Evolutionary conservation across 2,329 filamentous ascomycete species (phyloP).

Genomic region (Magnaporthiopsis rhizophila): DNA sequence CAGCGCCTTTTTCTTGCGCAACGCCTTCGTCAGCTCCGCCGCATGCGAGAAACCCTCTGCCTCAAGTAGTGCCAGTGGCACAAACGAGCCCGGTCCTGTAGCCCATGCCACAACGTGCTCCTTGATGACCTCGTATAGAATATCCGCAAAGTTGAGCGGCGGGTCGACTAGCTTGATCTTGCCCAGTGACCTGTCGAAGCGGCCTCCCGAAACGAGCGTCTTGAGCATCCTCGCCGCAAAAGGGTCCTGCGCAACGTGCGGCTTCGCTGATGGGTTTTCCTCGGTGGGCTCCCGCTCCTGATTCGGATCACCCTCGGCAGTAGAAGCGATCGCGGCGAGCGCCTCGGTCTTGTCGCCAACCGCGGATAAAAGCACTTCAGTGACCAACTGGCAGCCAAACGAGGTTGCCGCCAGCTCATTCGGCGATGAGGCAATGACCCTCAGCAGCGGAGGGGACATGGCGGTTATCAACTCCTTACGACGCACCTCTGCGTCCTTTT

Average conservation of each 20-base stretch:
- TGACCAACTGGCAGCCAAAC: constrained; percentile 81
- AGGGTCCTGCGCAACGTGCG: constrained; percentile 53
- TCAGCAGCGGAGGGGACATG: constrained; percentile 67
- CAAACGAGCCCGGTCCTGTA: constrained; percentile 76
- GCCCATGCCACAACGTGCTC: constrained; percentile 74
- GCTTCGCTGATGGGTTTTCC: constrained; percentile 29
- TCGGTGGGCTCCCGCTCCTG: constrained; percentile 16
- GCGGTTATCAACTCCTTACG: constrained; percentile 68
- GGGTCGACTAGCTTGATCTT: constrained; percentile 65
- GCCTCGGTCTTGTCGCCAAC: constrained; percentile 70
- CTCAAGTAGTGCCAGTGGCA: constrained; percentile 75
- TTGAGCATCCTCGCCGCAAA: constrained; percentile 80
- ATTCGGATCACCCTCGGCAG: constrained; percentile 48
- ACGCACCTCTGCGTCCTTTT: constrained; percentile 76
- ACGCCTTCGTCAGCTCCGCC: constrained; percentile 56
- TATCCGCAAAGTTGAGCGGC: constrained; percentile 68
- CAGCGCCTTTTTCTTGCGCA: constrained; percentile 66
- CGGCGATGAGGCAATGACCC: constrained; percentile 62
- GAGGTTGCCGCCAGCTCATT: constrained; percentile 62
- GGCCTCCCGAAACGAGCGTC: constrained; percentile 80
- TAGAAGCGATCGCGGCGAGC: constrained; percentile 59
- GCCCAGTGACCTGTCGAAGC: constrained; percentile 69
- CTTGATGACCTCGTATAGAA: constrained; percentile 76
- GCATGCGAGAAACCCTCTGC: constrained; percentile 56
- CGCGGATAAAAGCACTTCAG: constrained; percentile 70